phyloP scores from a whole-genome alignment of 148 eudicot species.

The Dysphania ambrosioides region DNA sequence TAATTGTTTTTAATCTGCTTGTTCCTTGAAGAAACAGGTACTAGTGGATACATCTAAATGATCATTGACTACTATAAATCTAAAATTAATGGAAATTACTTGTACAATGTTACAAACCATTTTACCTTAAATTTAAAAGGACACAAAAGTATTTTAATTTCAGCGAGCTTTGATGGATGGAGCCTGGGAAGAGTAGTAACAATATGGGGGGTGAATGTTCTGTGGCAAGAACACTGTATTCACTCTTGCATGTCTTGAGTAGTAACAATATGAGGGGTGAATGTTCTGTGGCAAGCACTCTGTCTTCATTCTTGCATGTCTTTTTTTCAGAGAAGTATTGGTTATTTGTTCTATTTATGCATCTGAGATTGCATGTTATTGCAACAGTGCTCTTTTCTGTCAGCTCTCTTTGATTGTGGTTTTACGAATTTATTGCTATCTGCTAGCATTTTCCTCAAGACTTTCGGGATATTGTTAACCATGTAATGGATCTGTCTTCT shows the following conservation, averaged over 20 bases:
- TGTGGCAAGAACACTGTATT: background rate
- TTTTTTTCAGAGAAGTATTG: background rate
- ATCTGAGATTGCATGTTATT: background rate
- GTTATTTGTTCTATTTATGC: background rate
- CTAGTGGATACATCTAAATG: too few species aligned
- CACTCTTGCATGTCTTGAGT: background rate
- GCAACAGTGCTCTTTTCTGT: background rate
- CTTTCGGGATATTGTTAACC: background rate
- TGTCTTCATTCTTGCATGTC: background rate
- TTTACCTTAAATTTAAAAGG: too few species aligned
- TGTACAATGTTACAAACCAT: background rate
- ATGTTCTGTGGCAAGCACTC: background rate
- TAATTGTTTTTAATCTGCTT: too few species aligned
- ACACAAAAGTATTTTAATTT: too few species aligned
- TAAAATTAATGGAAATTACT: background rate
- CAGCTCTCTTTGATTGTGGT: background rate
- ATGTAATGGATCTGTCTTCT: conserved; percentile 12
- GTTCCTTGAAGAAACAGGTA: too few species aligned
- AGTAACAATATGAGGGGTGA: background rate
- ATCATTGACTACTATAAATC: too few species aligned
- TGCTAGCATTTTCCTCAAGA: background rate
- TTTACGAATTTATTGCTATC: background rate
- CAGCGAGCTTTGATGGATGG: too few species aligned
- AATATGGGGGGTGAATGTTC: background rate
- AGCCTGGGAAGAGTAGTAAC: too few species aligned